These are phyloP conservation scores for Nakataea oryzae DNA, from an alignment of 2,329 filamentous ascomycete species.

Conservation along the genomic window DNA sequence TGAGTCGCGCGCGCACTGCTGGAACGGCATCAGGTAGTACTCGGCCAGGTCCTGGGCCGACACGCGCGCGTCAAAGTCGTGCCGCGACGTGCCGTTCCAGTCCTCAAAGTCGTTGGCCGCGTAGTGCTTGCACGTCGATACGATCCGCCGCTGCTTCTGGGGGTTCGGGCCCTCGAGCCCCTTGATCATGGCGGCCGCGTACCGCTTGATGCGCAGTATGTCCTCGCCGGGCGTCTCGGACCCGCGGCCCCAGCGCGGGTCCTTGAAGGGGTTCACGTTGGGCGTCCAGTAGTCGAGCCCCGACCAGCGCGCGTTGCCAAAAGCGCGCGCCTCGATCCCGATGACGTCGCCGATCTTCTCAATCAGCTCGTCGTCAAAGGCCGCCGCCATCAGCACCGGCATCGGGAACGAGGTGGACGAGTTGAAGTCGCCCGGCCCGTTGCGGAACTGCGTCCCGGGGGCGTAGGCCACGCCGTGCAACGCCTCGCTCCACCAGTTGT, in stretches of 20 bases:
- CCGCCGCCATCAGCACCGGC: slow-evolving; percentile 19
- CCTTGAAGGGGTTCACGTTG: slow-evolving; percentile 55
- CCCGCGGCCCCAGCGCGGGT: slow-evolving; percentile 52
- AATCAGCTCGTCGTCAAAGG: slow-evolving; percentile 21
- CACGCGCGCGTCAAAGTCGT: slow-evolving; percentile 40
- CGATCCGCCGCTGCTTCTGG: slow-evolving; percentile 8
- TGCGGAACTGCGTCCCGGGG: slow-evolving; percentile 12
- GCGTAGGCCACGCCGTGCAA: slow-evolving; percentile 11
- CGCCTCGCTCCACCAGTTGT: slow-evolving; percentile 11
- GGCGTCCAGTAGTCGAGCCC: slow-evolving; percentile 51
- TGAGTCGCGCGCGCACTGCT: slow-evolving; percentile 49
- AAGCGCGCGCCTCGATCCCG: slow-evolving; percentile 20
- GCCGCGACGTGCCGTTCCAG: slow-evolving; percentile 12
- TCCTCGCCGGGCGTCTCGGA: slow-evolving; percentile 30
- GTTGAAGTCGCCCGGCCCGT: slow-evolving; percentile 10
- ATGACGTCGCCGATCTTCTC: slow-evolving; percentile 11
- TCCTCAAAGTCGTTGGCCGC: slow-evolving; percentile 46
- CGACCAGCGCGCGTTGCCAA: slow-evolving; percentile 17
- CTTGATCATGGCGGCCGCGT: slow-evolving; percentile 12
- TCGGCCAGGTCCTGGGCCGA: slow-evolving; percentile 51
- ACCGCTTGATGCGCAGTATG: slow-evolving; percentile 10
- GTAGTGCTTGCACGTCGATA: slow-evolving; percentile 46
- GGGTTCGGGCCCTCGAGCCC: slow-evolving; percentile 13
- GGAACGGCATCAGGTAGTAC: slow-evolving; percentile 58
- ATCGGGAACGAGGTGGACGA: slow-evolving; percentile 20